Evolutionary conservation across 2,329 filamentous ascomycete genomes (phyloP).

Genomic region (Polytolypa hystricis): DNA sequence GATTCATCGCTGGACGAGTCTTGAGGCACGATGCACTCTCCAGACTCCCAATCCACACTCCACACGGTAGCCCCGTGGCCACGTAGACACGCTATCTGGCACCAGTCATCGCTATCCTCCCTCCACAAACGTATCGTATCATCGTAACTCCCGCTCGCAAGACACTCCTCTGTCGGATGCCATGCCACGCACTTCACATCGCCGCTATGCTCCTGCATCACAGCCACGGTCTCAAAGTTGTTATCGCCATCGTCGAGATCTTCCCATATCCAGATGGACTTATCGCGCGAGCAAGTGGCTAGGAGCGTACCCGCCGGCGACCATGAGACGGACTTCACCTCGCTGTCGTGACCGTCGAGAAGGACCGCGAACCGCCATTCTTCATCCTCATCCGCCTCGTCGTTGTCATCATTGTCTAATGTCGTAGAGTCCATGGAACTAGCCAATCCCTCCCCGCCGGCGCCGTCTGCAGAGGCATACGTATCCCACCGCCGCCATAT

Average conservation of each 20-base stretch:
- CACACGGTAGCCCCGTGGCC: constrained; percentile 83
- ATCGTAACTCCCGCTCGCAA: constrained; percentile 90
- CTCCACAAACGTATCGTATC: constrained; percentile 81
- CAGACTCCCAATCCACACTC: constrained; percentile 59
- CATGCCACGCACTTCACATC: constrained; percentile 92
- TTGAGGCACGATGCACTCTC: constrained; percentile 3
- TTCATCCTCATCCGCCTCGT: constrained; percentile 52
- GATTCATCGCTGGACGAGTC: constrained; percentile 12
- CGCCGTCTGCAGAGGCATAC: constrained; percentile 18
- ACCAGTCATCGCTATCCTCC: constrained; percentile 90
- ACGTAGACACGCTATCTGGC: constrained; percentile 68
- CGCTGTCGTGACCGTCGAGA: constrained; percentile 87
- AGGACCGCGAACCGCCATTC: constrained; percentile 92
- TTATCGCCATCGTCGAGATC: constrained; percentile 76
- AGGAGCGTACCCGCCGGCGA: constrained; percentile 59
- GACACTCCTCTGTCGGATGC: constrained; percentile 69
- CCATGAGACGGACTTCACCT: constrained; percentile 73
- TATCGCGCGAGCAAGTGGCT: constrained; percentile 85
- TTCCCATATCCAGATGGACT: constrained; percentile 98
- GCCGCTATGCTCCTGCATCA: constrained; percentile 85
- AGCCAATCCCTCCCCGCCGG: constrained; percentile 16
- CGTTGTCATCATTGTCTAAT: constrained; percentile 22
- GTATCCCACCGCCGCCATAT: constrained; percentile 61
- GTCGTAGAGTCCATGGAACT: constrained; percentile 11
- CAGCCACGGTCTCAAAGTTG: constrained; percentile 93